A percentile compares a stretch with the other conserved stretches of the same genome.
phyloP scores from a whole-genome alignment of 176 grass and related monocot genomes.

The Avena sativa region DNA sequence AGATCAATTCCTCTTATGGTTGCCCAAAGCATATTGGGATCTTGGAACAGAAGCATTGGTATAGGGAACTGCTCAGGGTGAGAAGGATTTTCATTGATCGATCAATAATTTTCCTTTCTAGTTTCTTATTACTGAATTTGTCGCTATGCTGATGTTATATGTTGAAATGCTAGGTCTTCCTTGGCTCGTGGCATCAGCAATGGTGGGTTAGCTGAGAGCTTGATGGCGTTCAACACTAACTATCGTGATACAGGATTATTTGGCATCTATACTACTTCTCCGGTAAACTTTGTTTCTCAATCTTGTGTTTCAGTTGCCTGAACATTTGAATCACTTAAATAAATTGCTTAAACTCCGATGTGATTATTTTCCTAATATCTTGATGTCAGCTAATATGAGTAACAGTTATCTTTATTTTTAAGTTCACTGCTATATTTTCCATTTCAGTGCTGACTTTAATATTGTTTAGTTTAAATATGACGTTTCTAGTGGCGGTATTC shows the following conservation, averaged over 20 bases:
- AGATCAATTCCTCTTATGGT: conserved; percentile 97
- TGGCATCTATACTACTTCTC: conserved; percentile 73
- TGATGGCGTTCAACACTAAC: conserved; percentile 97
- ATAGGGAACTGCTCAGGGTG: conserved; percentile 90
- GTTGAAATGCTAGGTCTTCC: conserved; percentile 73
- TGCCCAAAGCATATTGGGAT: conserved; percentile 86
- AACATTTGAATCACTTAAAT: conserved; percentile 25
- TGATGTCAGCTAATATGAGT: background rate
- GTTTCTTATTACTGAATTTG: conserved; percentile 19
- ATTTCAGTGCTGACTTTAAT: background rate
- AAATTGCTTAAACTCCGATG: background rate
- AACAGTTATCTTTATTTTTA: background rate
- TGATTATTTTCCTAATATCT: conserved; percentile 20
- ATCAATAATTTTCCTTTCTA: conserved; percentile 7
- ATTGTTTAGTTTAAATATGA: conserved; percentile 27
- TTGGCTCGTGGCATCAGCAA: conserved; percentile 86
- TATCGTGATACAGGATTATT: conserved; percentile 93
- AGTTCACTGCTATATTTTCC: background rate
- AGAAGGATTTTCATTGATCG: conserved; percentile 30
- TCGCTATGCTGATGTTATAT: conserved; percentile 31
- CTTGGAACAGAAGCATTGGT: conserved; percentile 76
- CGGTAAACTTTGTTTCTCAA: conserved; percentile 60
- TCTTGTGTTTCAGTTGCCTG: conserved; percentile 29
- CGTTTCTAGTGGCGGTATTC: background rate
- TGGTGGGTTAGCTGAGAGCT: conserved; percentile 71